phyloP scores from a whole-genome alignment of 1,284 basidiomycete species.

The Sphaerobolus stellatus region DNA sequence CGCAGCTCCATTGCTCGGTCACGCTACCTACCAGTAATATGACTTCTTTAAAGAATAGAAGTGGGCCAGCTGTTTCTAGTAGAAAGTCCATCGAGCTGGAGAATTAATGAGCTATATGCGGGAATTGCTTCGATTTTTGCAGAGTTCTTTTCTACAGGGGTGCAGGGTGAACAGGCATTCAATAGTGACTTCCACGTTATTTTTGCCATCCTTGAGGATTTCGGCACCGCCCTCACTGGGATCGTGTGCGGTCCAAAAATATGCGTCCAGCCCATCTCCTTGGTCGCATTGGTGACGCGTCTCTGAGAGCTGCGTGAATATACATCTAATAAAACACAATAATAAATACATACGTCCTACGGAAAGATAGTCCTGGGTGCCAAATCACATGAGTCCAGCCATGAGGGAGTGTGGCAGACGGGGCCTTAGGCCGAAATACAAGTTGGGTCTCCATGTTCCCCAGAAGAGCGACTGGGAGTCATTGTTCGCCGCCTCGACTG shows the following conservation, averaged over 20 bases:
- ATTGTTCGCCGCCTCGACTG: no score
- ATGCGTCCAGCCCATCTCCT: conserved; percentile 74
- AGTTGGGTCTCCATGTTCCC: conserved; percentile 88
- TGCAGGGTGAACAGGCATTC: no score
- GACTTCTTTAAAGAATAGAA: no score
- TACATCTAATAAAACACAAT: background rate
- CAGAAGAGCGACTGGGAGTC: conserved; percentile 73
- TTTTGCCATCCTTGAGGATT: conserved; percentile 74
- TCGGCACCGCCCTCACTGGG: conserved; percentile 83
- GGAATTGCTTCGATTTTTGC: no score
- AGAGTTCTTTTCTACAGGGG: no score
- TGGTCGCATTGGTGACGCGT: conserved; percentile 90
- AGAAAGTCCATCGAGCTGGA: no score
- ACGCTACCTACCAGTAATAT: no score
- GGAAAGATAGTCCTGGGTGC: conserved; percentile 78
- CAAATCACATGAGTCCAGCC: conserved; percentile 92
- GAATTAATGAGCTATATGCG: no score
- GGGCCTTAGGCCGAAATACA: conserved; percentile 91
- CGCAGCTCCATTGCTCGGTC: no score
- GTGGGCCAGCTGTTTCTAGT: no score
- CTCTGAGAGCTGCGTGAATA: conserved; percentile 40
- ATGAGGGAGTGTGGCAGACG: conserved; percentile 82
- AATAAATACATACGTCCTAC: conserved; percentile 47
- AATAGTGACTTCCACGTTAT: conserved; percentile 85
- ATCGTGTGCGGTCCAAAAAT: conserved; percentile 89